Evolutionary conservation across 208 protist genomes (phyloP), one percentile per base, ranked within the genome.

Genomic region (Herpetomonas tarakana): DNA sequence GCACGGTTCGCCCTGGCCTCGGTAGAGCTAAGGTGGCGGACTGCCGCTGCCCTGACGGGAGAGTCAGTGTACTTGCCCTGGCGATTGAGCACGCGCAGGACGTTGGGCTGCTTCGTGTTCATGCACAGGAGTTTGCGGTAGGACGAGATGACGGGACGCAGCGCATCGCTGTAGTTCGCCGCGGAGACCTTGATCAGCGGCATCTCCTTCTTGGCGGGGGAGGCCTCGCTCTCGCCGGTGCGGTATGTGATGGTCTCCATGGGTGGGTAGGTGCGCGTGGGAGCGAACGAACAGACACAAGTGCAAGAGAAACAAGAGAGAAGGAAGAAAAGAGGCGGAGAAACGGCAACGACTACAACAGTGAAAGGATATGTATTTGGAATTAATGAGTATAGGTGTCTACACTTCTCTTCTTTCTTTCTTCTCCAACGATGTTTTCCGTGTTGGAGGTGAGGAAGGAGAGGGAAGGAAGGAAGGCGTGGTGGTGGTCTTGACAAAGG

Each of bases 71-170:
- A 78, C 53, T 83, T 89, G 25, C 89, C 89, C 30, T 83, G 65
- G 24, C 76, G 76, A 50, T 85, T 85, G 50, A 96, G 68, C 16
- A 96, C 59, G 16, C 86, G 84, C 25, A 96, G 65, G 31, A 72
- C 74, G 65, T 90, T 93, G n/a, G 86, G 66, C 54, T 86, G 71
- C 64, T 92, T 92, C 58, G 84, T 75, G 28, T 80, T 91, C 76
- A 90, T 88, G 73, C 86, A 93, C 30, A 93, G 72, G 45, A 91
- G 62, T 30, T 74, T 74, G 44, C 82, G 76, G 63, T 90, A 78
- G 7, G 76, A 81, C 44, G 85, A 63, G 19, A 96, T 55, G 25
- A 87, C 46, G 29, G 86, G 77, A 24, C 67, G 73, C 19, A 76
- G 53, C 30, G 68, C 67, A 0, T 61, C 55, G 21, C 65, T 77